These are phyloP conservation scores for Starmera dryadoides DNA, from an alignment of 805 yeast genomes.

Conservation along the genomic window DNA sequence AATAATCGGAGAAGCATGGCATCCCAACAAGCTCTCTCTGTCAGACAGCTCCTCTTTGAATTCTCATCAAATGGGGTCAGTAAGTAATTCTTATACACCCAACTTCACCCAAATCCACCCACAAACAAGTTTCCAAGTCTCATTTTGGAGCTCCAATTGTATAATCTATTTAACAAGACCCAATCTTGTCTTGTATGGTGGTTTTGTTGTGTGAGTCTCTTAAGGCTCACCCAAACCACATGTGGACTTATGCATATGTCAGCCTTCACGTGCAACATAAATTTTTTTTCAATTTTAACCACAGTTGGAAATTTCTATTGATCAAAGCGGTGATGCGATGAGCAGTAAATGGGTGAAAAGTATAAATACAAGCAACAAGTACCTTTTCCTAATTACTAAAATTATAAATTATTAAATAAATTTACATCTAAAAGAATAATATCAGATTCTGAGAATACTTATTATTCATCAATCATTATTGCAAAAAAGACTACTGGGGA, in stretches of 20 bases:
- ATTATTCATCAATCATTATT: background rate
- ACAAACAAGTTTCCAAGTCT: too few relatives aligned
- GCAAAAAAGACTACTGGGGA: background rate
- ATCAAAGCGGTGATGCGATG: background rate
- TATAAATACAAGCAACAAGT: background rate
- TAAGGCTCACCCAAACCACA: background rate
- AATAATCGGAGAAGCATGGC: too few relatives aligned
- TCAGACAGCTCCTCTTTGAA: too few relatives aligned
- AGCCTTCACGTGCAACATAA: conserved; percentile 1
- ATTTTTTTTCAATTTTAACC: background rate
- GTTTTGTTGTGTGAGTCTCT: too few relatives aligned
- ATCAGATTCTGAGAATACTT: background rate
- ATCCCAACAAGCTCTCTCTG: too few relatives aligned
- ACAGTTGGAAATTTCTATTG: conserved; percentile 1
- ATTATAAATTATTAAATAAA: background rate
- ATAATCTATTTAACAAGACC: too few relatives aligned
- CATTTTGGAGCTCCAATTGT: too few relatives aligned
- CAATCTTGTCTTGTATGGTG: too few relatives aligned
- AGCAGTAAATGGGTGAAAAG: background rate
- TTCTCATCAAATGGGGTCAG: too few relatives aligned
- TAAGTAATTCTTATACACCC: too few relatives aligned
- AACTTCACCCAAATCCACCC: too few relatives aligned
- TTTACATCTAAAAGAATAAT: too few relatives aligned
- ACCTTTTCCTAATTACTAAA: background rate
- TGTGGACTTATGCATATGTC: background rate